Conservation (phyloP, 768 basidiomycete species). For the Boletellus ananas region DNA sequence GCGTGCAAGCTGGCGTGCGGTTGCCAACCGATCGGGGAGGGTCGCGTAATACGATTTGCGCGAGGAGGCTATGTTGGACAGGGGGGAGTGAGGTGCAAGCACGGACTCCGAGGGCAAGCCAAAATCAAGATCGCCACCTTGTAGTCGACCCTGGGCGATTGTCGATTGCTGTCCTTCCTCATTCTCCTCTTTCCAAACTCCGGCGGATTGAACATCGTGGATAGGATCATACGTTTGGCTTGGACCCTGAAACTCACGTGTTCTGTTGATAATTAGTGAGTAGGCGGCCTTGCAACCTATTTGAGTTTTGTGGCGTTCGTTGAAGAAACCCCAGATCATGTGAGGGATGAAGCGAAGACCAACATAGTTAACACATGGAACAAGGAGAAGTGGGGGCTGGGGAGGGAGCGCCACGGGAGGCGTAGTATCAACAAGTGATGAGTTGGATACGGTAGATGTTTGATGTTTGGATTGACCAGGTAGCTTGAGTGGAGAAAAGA, state of each 20-base stretch:
- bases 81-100: conserved; percentile 62
- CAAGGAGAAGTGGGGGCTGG: conserved; percentile 76
- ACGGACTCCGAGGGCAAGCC: conserved; percentile 61
- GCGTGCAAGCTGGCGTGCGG: conserved; percentile 70
- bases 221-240: conserved; percentile 13
- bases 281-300: conserved; percentile 82
- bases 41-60: conserved; percentile 74
- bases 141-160: conserved; percentile 2
- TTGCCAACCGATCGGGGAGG: conserved; percentile 61
- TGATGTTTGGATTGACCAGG: conserved; percentile 18
- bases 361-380: conserved; percentile 70
- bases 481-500: conserved; percentile 33
- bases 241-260: conserved; percentile 55
- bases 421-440: conserved; percentile 35
- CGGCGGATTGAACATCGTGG: conserved; percentile 16
- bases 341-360: conserved; percentile 81
- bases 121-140: conserved; percentile 69
- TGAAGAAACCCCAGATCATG: conserved; percentile 94
- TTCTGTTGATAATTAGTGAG: conserved; percentile 57
- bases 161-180: conserved; percentile 8
- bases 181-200: neutral
- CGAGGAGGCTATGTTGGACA: conserved; percentile 59
- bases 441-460: conserved; percentile 13
- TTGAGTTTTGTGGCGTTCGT: conserved; percentile 75
- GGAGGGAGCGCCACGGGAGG: conserved; percentile 60